These are phyloP conservation scores for Gryganskiella cystojenkinii DNA, from an alignment of 192 early-diverging fungal species.

Conservation along the genomic window DNA sequence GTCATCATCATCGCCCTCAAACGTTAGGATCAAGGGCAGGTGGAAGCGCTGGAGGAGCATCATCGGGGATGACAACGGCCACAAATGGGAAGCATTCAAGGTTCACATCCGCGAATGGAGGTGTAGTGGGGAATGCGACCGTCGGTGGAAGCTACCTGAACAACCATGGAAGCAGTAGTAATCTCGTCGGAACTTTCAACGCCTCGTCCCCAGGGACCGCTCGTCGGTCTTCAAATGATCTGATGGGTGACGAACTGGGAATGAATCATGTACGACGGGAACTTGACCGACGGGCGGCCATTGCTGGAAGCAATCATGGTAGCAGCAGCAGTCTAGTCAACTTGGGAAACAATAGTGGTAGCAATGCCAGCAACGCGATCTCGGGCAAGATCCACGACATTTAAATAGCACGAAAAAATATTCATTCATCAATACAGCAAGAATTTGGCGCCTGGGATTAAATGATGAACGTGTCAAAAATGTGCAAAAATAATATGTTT, in stretches of 20 bases:
- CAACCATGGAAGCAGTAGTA: slow-evolving; percentile 34
- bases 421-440: no score
- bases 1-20: slow-evolving; percentile 10
- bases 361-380: neutral
- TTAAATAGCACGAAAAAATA: no score
- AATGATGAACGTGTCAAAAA: no score
- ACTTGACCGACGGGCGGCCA: slow-evolving; percentile 30
- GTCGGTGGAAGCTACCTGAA: slow-evolving; percentile 12
- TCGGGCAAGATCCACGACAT: no score
- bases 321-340: no score
- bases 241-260: slow-evolving; percentile 39
- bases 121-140: neutral
- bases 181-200: slow-evolving; percentile 8
- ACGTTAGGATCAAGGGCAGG: neutral
- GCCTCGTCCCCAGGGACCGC: no score
- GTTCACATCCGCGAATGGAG: slow-evolving; percentile 33
- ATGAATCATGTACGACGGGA: slow-evolving; percentile 50
- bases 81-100: slow-evolving; percentile 36
- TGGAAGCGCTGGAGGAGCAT: no score
- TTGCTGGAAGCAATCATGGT: no score
- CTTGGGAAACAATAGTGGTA: no score
- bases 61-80: slow-evolving; percentile 42
- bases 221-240: no score
- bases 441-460: no score
- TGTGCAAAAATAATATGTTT: no score